These are phyloP conservation scores for Athelia sp. DNA, from an alignment of 1,284 basidiomycete genomes.

Conservation along the genomic window DNA sequence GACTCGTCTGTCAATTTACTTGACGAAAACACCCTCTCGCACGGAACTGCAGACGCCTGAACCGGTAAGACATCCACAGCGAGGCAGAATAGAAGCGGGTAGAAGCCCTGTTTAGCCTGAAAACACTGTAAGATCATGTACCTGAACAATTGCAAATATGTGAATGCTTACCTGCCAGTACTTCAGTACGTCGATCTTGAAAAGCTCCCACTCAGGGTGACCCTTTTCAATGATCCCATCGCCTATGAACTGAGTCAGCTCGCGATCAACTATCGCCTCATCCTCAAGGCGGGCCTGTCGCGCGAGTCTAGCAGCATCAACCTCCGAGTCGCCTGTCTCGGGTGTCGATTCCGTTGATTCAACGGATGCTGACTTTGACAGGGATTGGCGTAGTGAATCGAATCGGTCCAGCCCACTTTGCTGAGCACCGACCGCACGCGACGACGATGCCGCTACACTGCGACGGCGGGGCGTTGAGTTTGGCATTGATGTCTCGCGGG, in stretches of 20 bases:
- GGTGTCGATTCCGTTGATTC: neutral
- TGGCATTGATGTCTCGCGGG: neutral
- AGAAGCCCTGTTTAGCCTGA: slow-evolving; percentile 6
- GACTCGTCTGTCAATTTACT: slow-evolving; percentile 19
- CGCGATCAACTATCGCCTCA: slow-evolving; percentile 8
- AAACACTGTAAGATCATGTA: too few relatives aligned
- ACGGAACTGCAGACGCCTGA: slow-evolving; percentile 26
- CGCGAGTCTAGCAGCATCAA: too few relatives aligned
- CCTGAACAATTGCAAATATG: too few relatives aligned
- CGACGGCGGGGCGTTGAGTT: neutral
- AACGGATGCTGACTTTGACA: neutral
- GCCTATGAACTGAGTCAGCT: slow-evolving; percentile 8
- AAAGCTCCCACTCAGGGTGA: slow-evolving; percentile 4
- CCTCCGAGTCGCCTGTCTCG: too few relatives aligned
- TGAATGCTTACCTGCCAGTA: slow-evolving; percentile 19
- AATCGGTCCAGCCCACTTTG: neutral
- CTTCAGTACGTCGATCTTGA: slow-evolving; percentile 16
- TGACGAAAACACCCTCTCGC: slow-evolving; percentile 25
- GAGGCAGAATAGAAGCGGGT: slow-evolving; percentile 12
- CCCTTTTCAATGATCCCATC: slow-evolving; percentile 4
- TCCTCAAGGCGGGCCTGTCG: slow-evolving; percentile 5
- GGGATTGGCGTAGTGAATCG: neutral
- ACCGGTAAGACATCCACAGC: slow-evolving; percentile 24
- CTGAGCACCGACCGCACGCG: neutral
- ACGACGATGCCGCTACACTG: neutral